Percentiles rank a stretch among this genome's conserved stretches.
These are phyloP conservation scores for Tylopilus balloui DNA, from an alignment of 768 basidiomycete genomes.

Conservation along the genomic window DNA sequence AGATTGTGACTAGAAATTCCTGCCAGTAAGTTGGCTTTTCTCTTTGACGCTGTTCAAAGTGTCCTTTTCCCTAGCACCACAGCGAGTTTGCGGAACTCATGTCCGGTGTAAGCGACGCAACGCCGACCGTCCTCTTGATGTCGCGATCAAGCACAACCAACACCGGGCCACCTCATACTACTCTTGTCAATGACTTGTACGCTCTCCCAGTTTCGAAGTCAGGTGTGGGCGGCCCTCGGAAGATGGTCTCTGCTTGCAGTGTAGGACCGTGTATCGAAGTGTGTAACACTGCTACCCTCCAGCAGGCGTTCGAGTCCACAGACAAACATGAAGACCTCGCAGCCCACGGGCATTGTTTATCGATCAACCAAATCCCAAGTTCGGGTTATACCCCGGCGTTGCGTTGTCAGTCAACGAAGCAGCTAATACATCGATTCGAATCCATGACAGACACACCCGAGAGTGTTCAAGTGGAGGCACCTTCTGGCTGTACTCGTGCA, in stretches of 20 bases:
- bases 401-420: conserved; percentile 42
- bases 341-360: background rate
- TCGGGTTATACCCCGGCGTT: conserved; percentile 9
- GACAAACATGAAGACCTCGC: background rate
- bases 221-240: conserved; percentile 20
- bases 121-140: conserved; percentile 9
- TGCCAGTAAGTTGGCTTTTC: conserved; percentile 1
- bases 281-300: background rate
- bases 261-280: background rate
- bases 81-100: conserved; percentile 5
- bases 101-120: conserved; percentile 15
- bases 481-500: conserved; percentile 10
- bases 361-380: conserved; percentile 1
- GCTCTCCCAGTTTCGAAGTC: conserved; percentile 6
- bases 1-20: conserved; percentile 6
- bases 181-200: background rate
- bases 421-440: conserved; percentile 52
- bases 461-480: conserved; percentile 4
- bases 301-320: background rate
- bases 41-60: background rate
- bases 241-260: conserved; percentile 4
- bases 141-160: conserved; percentile 7
- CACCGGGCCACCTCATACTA: conserved; percentile 1
- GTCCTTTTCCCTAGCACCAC: background rate
- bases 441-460: conserved; percentile 32